A percentile compares a stretch with the other conserved stretches of the same genome.
These are phyloP conservation scores for Dryadomyces quercus-mongolicae DNA, from an alignment of 2,329 filamentous ascomycete species.

Conservation along the genomic window DNA sequence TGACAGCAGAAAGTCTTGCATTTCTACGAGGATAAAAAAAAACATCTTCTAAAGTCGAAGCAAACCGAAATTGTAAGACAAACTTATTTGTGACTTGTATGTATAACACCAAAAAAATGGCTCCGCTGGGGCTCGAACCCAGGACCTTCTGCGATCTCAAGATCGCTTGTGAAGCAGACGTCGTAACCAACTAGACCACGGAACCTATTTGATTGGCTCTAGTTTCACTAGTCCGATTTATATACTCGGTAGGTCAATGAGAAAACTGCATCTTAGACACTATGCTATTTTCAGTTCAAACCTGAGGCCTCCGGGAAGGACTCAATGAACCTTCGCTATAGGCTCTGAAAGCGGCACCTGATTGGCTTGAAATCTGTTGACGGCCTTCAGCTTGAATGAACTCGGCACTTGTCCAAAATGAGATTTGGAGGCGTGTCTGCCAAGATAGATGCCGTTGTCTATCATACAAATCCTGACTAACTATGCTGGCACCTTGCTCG, in stretches of 20 bases:
- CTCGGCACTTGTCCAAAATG: not conserved
- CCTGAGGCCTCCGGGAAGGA: too few relatives aligned
- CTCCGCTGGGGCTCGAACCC: slow-evolving; percentile 9
- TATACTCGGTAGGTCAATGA: not conserved
- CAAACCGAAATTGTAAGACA: not conserved
- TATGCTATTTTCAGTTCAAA: not conserved
- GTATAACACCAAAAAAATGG: too few relatives aligned
- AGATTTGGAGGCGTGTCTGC: not conserved
- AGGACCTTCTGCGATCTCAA: slow-evolving; percentile 4
- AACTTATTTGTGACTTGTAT: too few relatives aligned
- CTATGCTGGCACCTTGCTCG: not conserved
- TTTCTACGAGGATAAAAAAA: too few relatives aligned
- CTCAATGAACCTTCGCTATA: too few relatives aligned
- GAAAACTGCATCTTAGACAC: not conserved
- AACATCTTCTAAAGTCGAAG: not conserved
- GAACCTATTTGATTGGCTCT: slow-evolving; percentile 1
- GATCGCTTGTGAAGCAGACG: slow-evolving; percentile 14
- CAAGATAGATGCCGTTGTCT: too few relatives aligned
- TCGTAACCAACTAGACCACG: slow-evolving; percentile 16
- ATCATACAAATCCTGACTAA: too few relatives aligned
- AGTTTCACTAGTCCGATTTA: not conserved
- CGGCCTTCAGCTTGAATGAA: not conserved
- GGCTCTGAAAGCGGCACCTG: too few relatives aligned
- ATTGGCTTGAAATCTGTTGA: not conserved
- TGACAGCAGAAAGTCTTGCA: too few relatives aligned